phyloP scores from a whole-genome alignment of 805 yeast species.

The Maudiozyma pseudohumilis region DNA sequence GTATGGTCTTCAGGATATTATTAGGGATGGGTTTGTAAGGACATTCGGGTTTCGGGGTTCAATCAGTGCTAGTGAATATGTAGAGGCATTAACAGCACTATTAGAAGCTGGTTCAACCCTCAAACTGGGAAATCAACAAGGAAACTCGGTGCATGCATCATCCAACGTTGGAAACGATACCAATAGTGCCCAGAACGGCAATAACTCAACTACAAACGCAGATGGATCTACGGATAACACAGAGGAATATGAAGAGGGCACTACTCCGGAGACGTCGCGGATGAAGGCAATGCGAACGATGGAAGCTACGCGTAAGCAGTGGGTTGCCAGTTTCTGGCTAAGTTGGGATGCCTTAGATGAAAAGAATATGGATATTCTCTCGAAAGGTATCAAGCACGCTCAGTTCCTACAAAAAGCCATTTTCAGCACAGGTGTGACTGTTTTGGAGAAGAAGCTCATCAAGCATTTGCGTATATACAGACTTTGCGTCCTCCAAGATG shows the following conservation, averaged over 20 bases:
- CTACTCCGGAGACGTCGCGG: slow-evolving; percentile 10
- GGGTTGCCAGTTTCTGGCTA: slow-evolving; percentile 68
- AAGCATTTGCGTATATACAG: slow-evolving; percentile 74
- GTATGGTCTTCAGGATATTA: slow-evolving; percentile 74
- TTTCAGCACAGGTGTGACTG: slow-evolving; percentile 81
- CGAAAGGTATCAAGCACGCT: slow-evolving; percentile 70
- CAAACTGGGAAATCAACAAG: background rate
- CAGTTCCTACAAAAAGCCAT: slow-evolving; percentile 71
- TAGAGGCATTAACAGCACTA: slow-evolving; percentile 77
- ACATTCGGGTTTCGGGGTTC: slow-evolving; percentile 83
- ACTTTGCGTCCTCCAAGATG: slow-evolving; percentile 81
- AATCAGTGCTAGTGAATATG: slow-evolving; percentile 86
- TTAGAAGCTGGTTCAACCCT: slow-evolving; percentile 50
- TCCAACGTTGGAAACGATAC: slow-evolving; percentile 5
- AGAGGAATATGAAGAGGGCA: slow-evolving; percentile 24
- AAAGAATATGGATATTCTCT: slow-evolving; percentile 29
- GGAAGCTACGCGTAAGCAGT: slow-evolving; percentile 42
- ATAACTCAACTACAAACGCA: slow-evolving; percentile 16
- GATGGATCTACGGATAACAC: slow-evolving; percentile 22
- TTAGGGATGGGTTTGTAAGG: slow-evolving; percentile 77
- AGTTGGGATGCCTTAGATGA: slow-evolving; percentile 56
- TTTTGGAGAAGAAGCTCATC: slow-evolving; percentile 71
- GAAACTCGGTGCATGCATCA: background rate
- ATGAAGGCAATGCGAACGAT: slow-evolving; percentile 21
- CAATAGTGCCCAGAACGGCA: slow-evolving; percentile 19